Evolutionary conservation across 495 filamentous ascomycete genomes (phyloP).

Genomic region (Xylaria castorea): DNA sequence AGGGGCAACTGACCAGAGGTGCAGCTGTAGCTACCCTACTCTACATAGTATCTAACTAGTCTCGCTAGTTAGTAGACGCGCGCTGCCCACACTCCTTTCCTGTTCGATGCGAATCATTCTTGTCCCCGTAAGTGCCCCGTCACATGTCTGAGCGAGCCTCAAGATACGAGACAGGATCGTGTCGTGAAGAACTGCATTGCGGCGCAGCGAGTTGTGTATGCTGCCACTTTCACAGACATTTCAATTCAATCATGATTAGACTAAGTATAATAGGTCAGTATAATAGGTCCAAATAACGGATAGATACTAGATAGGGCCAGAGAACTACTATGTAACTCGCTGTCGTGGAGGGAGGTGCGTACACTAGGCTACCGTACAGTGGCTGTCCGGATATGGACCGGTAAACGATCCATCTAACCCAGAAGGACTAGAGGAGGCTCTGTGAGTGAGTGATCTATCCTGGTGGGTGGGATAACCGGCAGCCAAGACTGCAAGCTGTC

Average conservation of each 20-base stretch:
- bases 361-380: no score
- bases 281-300: neutral
- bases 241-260: neutral
- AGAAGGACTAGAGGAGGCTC: constrained; percentile 18
- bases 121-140: neutral
- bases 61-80: no score
- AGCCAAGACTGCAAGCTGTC: constrained; percentile 16
- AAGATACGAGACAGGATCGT: neutral
- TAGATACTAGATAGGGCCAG: neutral
- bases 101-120: neutral
- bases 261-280: neutral
- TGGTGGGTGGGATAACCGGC: neutral
- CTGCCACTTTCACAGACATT: neutral
- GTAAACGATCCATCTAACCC: neutral
- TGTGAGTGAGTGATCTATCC: constrained; percentile 9
- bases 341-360: neutral
- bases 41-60: no score
- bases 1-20: constrained; percentile 12
- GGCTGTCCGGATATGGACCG: neutral
- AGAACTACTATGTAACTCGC: no score
- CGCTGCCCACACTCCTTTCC: neutral
- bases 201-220: neutral
- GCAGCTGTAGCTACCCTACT: constrained; percentile 8
- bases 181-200: neutral
- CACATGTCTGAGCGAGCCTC: constrained; percentile 9